Evolutionary conservation across 371 early-diverging fungal genomes (phyloP), one percentile per base, ranked within the genome.

Genomic region (Dipsacomyces acuminosporus): DNA sequence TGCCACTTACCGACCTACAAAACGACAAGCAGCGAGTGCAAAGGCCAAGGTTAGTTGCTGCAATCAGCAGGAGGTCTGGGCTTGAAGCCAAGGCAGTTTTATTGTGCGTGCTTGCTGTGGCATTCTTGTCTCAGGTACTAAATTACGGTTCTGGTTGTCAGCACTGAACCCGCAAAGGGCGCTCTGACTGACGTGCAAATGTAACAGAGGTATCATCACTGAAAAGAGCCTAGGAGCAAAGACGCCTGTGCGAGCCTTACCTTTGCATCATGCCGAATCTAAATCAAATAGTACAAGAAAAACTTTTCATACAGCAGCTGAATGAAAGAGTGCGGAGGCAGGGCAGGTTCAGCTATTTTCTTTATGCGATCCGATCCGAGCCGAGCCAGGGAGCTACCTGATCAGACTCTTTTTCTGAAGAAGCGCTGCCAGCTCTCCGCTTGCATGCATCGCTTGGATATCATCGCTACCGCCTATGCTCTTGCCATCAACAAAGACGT

Each of bases 391-490:
- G n/a, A n/a, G n/a, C 51, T 49, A 70, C 1, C 50, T 46, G 24
- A 71, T 59, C 17, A 72, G 50, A 2, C 54, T 26, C 4, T 49
- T 45, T 2, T 56, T 56, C 26, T 30, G 42, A 11, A 80, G 66
- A 54, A 81, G 52, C 30, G 47, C 46, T 8, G 48, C 45, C 45
- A 81, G 58, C 41, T 59, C 55, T 33, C 80, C 82, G 51, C 57
- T 65, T 9, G 45, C 47, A 50, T 82, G 78, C 48, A 76, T 44
- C 18, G 26, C 58, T 0, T 65, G 59, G n/a, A 92, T 73, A 21
- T 85, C 84, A 40, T 86, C 86, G 60, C 80, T 84, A 14, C 94
- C 94, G 41, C 95, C 96, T 52, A 93, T 74, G 61, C 90, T 90
- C 42, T 78, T 67, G 25, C 78, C 78, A 18, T 80, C 76, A 49